phyloP scores from a whole-genome alignment of 1,139 yeast species.

The Blastobotrys buckinghamii region DNA sequence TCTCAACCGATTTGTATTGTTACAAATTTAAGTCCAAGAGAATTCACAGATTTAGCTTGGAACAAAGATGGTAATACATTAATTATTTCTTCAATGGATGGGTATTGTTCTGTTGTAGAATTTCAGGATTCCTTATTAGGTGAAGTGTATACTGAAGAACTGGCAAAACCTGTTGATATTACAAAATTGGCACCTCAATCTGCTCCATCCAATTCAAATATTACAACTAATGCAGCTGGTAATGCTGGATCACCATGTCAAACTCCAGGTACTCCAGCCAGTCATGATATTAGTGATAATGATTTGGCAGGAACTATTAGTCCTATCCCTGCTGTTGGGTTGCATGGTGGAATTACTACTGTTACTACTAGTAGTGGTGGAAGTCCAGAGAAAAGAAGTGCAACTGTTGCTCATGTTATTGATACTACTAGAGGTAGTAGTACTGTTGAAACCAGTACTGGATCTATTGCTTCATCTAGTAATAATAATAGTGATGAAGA shows the following conservation, averaged over 20 bases:
- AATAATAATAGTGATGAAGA: too few species aligned
- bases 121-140: conserved; percentile 55
- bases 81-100: conserved; percentile 85
- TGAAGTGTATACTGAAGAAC: conserved; percentile 22
- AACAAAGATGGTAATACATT: conserved; percentile 65
- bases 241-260: background rate
- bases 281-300: background rate
- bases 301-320: conserved; percentile 21
- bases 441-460: too few species aligned
- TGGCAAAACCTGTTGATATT: background rate
- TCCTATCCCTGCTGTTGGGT: conserved; percentile 19
- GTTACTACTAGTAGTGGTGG: background rate
- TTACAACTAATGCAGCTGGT: background rate
- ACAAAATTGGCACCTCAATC: background rate
- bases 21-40: conserved; percentile 77
- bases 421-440: background rate
- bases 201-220: background rate
- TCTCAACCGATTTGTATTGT: conserved; percentile 65
- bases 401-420: too few species aligned
- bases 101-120: conserved; percentile 70
- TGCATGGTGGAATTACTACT: conserved; percentile 5
- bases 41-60: conserved; percentile 88
- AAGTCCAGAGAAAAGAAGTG: background rate
- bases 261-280: background rate
- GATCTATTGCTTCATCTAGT: too few species aligned